phyloP scores from a whole-genome alignment of 2,329 filamentous ascomycete genomes.

The Microsporum audouinii region DNA sequence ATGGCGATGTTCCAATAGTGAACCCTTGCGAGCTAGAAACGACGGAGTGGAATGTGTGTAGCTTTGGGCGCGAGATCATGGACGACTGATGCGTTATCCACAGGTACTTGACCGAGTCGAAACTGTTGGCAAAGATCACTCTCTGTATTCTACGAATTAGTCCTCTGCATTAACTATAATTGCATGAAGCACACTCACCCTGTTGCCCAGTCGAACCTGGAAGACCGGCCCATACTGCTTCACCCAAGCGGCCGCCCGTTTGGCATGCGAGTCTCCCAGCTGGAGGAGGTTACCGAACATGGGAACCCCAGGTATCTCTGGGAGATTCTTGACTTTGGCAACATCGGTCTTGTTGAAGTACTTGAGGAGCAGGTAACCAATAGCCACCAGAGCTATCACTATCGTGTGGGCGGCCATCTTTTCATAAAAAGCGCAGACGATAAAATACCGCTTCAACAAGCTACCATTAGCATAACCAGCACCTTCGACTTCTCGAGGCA shows the following conservation, averaged over 20 bases:
- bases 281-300: conserved; percentile 54
- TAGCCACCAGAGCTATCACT: conserved; percentile 24
- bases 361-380: conserved; percentile 31
- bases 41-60: conserved; percentile 72
- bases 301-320: conserved; percentile 51
- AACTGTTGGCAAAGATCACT: conserved; percentile 68
- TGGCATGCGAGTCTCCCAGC: conserved; percentile 47
- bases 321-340: conserved; percentile 50
- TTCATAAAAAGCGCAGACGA: not conserved
- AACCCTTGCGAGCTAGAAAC: conserved; percentile 67
- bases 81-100: conserved; percentile 72
- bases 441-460: not conserved
- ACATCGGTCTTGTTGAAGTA: conserved; percentile 43
- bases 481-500: not conserved
- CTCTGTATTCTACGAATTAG: conserved; percentile 33
- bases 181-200: conserved; percentile 30
- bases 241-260: conserved; percentile 45
- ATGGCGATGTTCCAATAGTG: conserved; percentile 73
- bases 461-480: not conserved
- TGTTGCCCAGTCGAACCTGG: conserved; percentile 58
- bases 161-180: too few relatives aligned
- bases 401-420: conserved; percentile 13
- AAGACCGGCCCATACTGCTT: conserved; percentile 54
- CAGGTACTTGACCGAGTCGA: conserved; percentile 58
- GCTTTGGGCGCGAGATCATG: conserved; percentile 62